A percentile compares a stretch with the other conserved stretches of the same genome.
Conservation (phyloP, 1,284 basidiomycete species). For the Calocybe gambosa region DNA sequence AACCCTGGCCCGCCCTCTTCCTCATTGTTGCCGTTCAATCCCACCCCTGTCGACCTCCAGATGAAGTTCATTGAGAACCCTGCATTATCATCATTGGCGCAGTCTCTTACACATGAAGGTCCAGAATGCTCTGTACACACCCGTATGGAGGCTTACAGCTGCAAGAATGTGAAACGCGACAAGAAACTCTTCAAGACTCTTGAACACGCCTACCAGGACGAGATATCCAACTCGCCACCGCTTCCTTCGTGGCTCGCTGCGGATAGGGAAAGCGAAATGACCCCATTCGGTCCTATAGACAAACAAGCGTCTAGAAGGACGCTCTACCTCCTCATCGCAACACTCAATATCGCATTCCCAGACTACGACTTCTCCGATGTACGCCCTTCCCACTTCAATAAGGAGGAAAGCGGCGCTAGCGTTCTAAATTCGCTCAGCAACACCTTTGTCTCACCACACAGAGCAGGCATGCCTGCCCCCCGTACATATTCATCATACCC, state of each 20-base stretch:
- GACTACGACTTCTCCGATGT: slow-evolving; percentile 97
- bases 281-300: slow-evolving; percentile 74
- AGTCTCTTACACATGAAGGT: slow-evolving; percentile 79
- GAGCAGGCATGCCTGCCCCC: slow-evolving; percentile 57
- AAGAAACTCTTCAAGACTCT: slow-evolving; percentile 93
- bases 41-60: slow-evolving; percentile 8
- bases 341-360: slow-evolving; percentile 95
- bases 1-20: slow-evolving; percentile 4
- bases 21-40: slow-evolving; percentile 7
- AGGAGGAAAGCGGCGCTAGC: slow-evolving; percentile 69
- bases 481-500: slow-evolving; percentile 80
- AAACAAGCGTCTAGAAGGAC: slow-evolving; percentile 79
- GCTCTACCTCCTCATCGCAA: slow-evolving; percentile 90
- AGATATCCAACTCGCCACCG: slow-evolving; percentile 64
- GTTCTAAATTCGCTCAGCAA: slow-evolving; percentile 79
- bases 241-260: slow-evolving; percentile 63
- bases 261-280: slow-evolving; percentile 64
- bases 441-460: slow-evolving; percentile 65
- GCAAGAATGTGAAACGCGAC: slow-evolving; percentile 96
- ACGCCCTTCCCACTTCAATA: slow-evolving; percentile 86
- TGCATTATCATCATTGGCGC: slow-evolving; percentile 72
- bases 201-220: slow-evolving; percentile 80
- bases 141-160: slow-evolving; percentile 94
- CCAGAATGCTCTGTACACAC: slow-evolving; percentile 90
- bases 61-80: slow-evolving; percentile 95